phyloP scores from a whole-genome alignment of 2,329 filamentous ascomycete species.

The Mycocentrospora acerina region DNA sequence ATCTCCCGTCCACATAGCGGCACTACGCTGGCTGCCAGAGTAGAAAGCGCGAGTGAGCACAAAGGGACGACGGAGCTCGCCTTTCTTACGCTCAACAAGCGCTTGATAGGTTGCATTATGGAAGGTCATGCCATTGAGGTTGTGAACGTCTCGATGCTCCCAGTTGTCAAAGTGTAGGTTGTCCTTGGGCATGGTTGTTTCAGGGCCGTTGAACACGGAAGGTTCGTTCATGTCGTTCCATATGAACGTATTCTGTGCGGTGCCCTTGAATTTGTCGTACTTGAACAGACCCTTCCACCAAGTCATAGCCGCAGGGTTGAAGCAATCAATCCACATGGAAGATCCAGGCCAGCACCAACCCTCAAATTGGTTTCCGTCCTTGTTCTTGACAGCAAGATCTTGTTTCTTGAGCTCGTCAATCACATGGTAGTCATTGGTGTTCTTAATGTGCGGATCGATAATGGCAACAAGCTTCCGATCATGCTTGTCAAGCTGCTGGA shows the following conservation, averaged over 20 bases:
- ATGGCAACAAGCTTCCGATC: slow-evolving; percentile 91
- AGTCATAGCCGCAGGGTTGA: slow-evolving; percentile 84
- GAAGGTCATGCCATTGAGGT: slow-evolving; percentile 92
- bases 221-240: slow-evolving; percentile 99
- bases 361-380: slow-evolving; percentile 84
- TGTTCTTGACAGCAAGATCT: slow-evolving; percentile 82
- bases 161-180: slow-evolving; percentile 88
- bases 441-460: slow-evolving; percentile 98
- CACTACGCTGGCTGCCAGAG: slow-evolving; percentile 82
- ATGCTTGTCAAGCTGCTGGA: slow-evolving; percentile 79
- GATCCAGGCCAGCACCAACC: slow-evolving; percentile 99
- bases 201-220: slow-evolving; percentile 96
- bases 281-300: slow-evolving; percentile 93
- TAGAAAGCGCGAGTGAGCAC: slow-evolving; percentile 92
- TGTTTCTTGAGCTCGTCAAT: slow-evolving; percentile 81
- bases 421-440: slow-evolving; percentile 73
- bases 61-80: slow-evolving; percentile 83
- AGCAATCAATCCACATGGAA: slow-evolving; percentile 94
- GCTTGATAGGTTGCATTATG: slow-evolving; percentile 92
- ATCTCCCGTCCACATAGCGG: slow-evolving; percentile 98
- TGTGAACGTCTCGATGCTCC: slow-evolving; percentile 97
- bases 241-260: slow-evolving; percentile 82
- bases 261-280: slow-evolving; percentile 85
- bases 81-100: slow-evolving; percentile 79
- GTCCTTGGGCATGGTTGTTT: slow-evolving; percentile 98